Base-by-base conservation (phyloP, 2,329 filamentous ascomycete species). In the Escovopsis sp. region DNA sequence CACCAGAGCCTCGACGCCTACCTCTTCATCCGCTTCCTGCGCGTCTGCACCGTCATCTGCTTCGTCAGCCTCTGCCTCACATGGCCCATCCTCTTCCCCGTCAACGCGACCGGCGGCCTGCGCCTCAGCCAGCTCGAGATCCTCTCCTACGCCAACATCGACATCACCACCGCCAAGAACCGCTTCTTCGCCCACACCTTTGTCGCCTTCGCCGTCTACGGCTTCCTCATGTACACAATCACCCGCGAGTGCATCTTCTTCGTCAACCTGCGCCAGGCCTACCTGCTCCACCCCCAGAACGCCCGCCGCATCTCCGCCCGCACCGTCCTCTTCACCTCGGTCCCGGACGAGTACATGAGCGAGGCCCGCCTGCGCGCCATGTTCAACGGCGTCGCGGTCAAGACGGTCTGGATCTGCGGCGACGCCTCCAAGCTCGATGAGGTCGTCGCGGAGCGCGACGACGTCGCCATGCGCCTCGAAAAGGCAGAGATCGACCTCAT, bases 241-340 rank as follows among this genome's bases (percentile, higher is more conserved):
- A 85, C 85, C 28, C 78, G 91, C 47, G 91, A 98, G 62, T 80
- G 80, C 56, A 81, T 98, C 53, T 96, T 82, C 72, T 94, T 87
- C 61, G 85, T 95, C 66, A 94, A 94, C 54, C 65, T 96, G 41
- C 84, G 89, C 49, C 91, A 96, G 64, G 89, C 89, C 1, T 96
- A 93, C 65, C 76, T 88, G n/a, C 70, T 94, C 44, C 85, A 86
- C 2, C 86, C 85, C 1, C 69, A 83, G 40, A 89, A 94, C 55
- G 75, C 86, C 26, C 82, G 80, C 51, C 82, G 88, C 15, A 77
- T 96, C 36, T 95, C 89, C 0, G 87, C 88, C 0, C 77, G 87
- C 26, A 95, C 88, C 1, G 87, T 96, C 6, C 74, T 98, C n/a
- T 94, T 94, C 60, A 83, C 87, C 1, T 82, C 83, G 2, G 85